These are phyloP conservation scores for Trifolium fragiferum DNA, from an alignment of 306 rosid species.

Conservation along the genomic window DNA sequence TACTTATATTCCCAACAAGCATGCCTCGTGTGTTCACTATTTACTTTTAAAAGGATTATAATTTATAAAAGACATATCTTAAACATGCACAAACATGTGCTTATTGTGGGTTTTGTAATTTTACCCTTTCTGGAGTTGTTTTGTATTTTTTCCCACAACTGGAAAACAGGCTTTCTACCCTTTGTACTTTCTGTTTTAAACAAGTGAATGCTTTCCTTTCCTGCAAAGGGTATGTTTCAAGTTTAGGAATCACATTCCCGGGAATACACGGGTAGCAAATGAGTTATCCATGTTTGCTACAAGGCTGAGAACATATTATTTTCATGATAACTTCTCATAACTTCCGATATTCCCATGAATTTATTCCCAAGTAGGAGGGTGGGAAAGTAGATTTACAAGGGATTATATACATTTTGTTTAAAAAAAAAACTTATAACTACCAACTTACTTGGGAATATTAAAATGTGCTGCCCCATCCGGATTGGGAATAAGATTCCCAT, in stretches of 20 bases:
- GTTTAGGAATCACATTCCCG: not conserved
- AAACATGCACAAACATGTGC: constrained; percentile 15
- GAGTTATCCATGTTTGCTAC: not conserved
- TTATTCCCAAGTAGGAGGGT: not conserved
- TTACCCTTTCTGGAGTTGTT: constrained; percentile 34
- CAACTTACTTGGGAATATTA: not conserved
- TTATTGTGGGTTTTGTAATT: constrained; percentile 4
- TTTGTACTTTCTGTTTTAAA: constrained; percentile 19
- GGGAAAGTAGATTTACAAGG: not conserved
- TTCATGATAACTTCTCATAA: not conserved
- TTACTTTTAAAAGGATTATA: constrained; percentile 28
- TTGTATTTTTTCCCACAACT: constrained; percentile 18
- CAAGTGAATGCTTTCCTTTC: constrained; percentile 17
- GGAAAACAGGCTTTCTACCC: constrained; percentile 25
- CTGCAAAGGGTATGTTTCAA: not conserved
- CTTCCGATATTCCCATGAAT: not conserved
- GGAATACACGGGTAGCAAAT: not conserved
- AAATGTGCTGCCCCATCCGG: not conserved
- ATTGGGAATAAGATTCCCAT: not conserved
- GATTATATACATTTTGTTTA: not conserved
- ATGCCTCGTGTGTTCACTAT: constrained; percentile 17
- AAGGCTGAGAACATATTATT: not conserved
- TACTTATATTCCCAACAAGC: constrained; percentile 38
- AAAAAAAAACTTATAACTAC: not conserved
- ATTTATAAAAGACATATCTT: constrained; percentile 32